These are phyloP conservation scores for Fusarium denticulatum DNA, from an alignment of 2,329 filamentous ascomycete genomes.

Conservation along the genomic window DNA sequence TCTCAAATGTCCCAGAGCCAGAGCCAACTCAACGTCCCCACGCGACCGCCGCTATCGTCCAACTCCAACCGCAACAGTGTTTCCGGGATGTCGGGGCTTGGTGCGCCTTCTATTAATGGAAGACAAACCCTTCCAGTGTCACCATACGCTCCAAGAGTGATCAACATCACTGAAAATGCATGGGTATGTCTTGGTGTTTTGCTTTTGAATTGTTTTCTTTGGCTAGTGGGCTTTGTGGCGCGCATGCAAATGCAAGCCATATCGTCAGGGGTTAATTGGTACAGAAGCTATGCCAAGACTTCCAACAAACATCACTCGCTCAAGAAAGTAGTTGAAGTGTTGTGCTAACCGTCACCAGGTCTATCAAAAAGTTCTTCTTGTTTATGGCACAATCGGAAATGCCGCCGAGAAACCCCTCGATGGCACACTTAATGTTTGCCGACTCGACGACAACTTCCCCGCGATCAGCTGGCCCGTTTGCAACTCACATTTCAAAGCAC, in stretches of 20 bases:
- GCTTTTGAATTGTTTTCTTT: conserved; percentile 16
- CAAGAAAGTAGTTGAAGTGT: background rate
- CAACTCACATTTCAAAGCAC: conserved; percentile 89
- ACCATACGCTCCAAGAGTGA: conserved; percentile 81
- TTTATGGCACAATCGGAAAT: conserved; percentile 85
- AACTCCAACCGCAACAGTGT: conserved; percentile 71
- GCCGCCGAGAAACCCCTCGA: conserved; percentile 74
- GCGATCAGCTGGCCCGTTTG: conserved; percentile 86
- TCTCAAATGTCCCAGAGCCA: conserved; percentile 32
- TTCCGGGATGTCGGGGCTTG: conserved; percentile 69
- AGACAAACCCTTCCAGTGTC: conserved; percentile 72
- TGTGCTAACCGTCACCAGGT: conserved; percentile 65
- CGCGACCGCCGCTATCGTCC: conserved; percentile 52
- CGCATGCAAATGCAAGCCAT: conserved; percentile 24
- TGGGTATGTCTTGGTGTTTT: conserved; percentile 71
- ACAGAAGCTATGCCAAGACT: conserved; percentile 15
- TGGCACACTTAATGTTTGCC: conserved; percentile 80
- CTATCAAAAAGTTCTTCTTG: conserved; percentile 87
- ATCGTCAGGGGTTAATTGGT: conserved; percentile 17
- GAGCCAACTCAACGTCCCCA: conserved; percentile 39
- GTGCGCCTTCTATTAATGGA: conserved; percentile 63
- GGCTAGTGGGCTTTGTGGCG: conserved; percentile 17
- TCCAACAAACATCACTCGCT: background rate
- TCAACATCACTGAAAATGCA: conserved; percentile 81
- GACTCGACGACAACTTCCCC: conserved; percentile 87